These are phyloP conservation scores for Nemania abortiva DNA, from an alignment of 2,329 filamentous ascomycete species.

Conservation along the genomic window DNA sequence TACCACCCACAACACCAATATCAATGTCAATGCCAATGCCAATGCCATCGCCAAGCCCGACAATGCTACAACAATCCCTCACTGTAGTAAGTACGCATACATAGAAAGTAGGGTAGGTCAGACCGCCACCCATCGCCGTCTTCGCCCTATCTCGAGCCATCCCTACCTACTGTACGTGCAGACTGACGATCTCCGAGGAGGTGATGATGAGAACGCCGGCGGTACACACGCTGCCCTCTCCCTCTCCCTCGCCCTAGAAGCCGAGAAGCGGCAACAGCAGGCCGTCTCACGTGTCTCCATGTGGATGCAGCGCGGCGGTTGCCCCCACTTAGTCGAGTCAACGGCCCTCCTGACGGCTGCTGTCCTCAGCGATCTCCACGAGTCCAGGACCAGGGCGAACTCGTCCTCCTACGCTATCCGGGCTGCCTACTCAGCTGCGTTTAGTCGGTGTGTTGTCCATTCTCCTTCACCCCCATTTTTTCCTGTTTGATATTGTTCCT, in stretches of 20 bases:
- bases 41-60: constrained; percentile 29
- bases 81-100: constrained; percentile 21
- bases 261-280: constrained; percentile 53
- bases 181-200: constrained; percentile 35
- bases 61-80: constrained; percentile 21
- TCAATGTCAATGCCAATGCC: constrained; percentile 3
- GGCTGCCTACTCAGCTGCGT: constrained; percentile 79
- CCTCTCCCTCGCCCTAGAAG: constrained; percentile 26
- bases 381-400: constrained; percentile 46
- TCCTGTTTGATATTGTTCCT: background rate
- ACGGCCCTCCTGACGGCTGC: constrained; percentile 80
- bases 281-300: constrained; percentile 71
- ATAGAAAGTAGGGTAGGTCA: background rate
- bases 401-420: constrained; percentile 71
- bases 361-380: constrained; percentile 70
- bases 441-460: constrained; percentile 71
- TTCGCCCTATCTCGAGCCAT: constrained; percentile 23
- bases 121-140: constrained; percentile 8
- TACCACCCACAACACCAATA: constrained; percentile 16
- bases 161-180: background rate
- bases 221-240: constrained; percentile 4
- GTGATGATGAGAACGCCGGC: constrained; percentile 28
- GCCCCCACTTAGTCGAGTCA: constrained; percentile 83
- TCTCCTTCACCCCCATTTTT: constrained; percentile 2
- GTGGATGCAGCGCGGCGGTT: constrained; percentile 79